Evolutionary conservation across 1,284 basidiomycete genomes (phyloP).

Genomic region (Sporisorium graminicola): DNA sequence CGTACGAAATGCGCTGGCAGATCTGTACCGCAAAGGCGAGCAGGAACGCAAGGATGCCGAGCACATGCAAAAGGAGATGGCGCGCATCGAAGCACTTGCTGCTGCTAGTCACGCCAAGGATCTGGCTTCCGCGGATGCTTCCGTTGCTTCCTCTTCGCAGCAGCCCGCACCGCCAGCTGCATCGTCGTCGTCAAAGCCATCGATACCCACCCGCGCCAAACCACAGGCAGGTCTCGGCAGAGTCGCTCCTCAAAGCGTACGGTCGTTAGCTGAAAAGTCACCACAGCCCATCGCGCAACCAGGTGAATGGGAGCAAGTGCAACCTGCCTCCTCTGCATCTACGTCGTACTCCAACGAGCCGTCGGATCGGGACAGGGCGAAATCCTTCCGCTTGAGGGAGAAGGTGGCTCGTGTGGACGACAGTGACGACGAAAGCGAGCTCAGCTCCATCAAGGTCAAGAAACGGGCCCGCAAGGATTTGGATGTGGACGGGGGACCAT

Average conservation of each 20-base stretch:
- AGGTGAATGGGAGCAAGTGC: conserved; percentile 83
- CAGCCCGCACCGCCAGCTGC: conserved; percentile 70
- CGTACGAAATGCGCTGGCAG: conserved; percentile 88
- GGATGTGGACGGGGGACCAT: not conserved
- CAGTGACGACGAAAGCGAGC: conserved; percentile 43
- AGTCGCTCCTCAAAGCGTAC: not conserved
- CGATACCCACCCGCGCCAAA: not conserved
- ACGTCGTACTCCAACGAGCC: not conserved
- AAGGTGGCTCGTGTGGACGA: conserved; percentile 22
- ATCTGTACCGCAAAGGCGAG: conserved; percentile 93
- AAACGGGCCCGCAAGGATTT: conserved; percentile 29
- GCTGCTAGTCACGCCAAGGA: conserved; percentile 63
- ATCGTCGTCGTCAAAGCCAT: not conserved
- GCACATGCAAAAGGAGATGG: conserved; percentile 88
- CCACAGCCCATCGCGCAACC: conserved; percentile 78
- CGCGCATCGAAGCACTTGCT: conserved; percentile 82
- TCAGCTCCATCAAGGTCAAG: conserved; percentile 52
- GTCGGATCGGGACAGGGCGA: conserved; percentile 50
- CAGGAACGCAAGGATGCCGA: conserved; percentile 86
- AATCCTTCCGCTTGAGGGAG: conserved; percentile 56
- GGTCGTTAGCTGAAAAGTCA: conserved; percentile 75
- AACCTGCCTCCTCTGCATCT: conserved; percentile 16
- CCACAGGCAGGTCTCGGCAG: not conserved
- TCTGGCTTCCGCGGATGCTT: not conserved
- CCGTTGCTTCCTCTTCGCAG: conserved; percentile 38